phyloP scores from a whole-genome alignment of 768 basidiomycete genomes.

The Boletus tomentosulus region DNA sequence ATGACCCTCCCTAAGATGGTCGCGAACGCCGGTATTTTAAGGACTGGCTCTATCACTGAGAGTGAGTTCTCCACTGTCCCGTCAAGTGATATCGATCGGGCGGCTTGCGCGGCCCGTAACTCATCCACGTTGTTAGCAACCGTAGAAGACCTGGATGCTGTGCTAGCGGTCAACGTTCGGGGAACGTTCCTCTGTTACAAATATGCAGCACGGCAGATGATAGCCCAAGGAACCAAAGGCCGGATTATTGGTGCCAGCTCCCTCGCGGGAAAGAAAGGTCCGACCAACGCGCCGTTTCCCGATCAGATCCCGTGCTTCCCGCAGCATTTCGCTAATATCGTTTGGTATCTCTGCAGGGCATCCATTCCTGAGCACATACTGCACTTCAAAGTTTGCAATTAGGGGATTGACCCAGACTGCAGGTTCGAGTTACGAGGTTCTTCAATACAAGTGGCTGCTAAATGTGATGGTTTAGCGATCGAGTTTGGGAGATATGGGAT shows the following conservation, averaged over 20 bases:
- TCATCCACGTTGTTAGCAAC: conserved; percentile 21
- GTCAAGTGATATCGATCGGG: neutral
- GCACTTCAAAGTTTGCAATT: conserved; percentile 40
- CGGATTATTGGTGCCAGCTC: conserved; percentile 41
- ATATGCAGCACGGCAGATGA: conserved; percentile 41
- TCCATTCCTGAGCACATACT: conserved; percentile 29
- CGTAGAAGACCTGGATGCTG: conserved; percentile 30
- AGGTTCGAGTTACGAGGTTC: conserved; percentile 7
- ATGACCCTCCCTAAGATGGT: conserved; percentile 14
- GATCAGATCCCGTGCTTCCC: neutral
- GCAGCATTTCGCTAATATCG: neutral
- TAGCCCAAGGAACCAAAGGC: conserved; percentile 39
- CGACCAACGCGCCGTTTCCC: no score
- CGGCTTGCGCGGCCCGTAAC: neutral
- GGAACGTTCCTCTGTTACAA: conserved; percentile 42
- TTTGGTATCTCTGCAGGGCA: conserved; percentile 23
- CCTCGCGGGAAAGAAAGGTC: conserved; percentile 32
- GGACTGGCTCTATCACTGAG: conserved; percentile 4
- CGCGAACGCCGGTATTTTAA: conserved; percentile 17
- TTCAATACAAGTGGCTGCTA: neutral
- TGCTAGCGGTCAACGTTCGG: conserved; percentile 37
- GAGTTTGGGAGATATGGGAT: conserved; percentile 31
- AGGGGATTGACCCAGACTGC: conserved; percentile 39
- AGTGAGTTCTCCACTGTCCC: neutral
- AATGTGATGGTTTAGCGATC: conserved; percentile 21